Base-by-base conservation (phyloP, 129 eudicot species). In the Sambucus nigra region DNA sequence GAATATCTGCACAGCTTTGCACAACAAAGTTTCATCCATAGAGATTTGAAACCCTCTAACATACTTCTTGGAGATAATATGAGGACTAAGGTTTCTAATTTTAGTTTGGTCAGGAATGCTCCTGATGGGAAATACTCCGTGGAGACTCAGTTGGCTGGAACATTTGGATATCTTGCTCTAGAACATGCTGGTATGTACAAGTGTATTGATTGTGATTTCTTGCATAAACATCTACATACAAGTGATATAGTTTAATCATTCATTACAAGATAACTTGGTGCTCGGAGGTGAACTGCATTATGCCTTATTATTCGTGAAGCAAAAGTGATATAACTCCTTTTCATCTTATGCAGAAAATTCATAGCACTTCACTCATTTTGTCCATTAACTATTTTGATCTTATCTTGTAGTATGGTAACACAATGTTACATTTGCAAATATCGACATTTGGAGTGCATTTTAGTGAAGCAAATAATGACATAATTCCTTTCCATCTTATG, bases 161-260 rank as follows among this genome's bases (percentile, higher is more conserved):
- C 95, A 21, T 85, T 85, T 51, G 95, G 95, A 33, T 85, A 85
- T 68, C 88, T 85, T 56, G 95, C 95, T 21, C 95, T 91, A 0
- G 95, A 85, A 55, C 77, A 85, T 60, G 95, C 91, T 1, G 71
- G 95, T 85, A 69, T 18, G 68, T 32, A 12, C 33, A 25, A 59
- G 59, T 71, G 12, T 24, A 47, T 14, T 27, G 2, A 3, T 39
- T 31, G 38, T 11, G 5, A 31, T 5, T 42, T n/a, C 48, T 2
- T 13, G 48, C 14, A 42, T 1, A 1, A 1, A n/a, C n/a, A 15
- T 15, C 12, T 14, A 14, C 0, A 4, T 42, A 14, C 4, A 15
- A 13, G 2, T 42, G 20, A 42, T 16, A n/a, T 13, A 29, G 8
- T 29, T 2, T 35, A 35, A 35, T 35, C 16, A 15, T 42, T 42